These are phyloP conservation scores for Fraxinus excelsior DNA, from an alignment of 257 asterid genomes.

Conservation along the genomic window DNA sequence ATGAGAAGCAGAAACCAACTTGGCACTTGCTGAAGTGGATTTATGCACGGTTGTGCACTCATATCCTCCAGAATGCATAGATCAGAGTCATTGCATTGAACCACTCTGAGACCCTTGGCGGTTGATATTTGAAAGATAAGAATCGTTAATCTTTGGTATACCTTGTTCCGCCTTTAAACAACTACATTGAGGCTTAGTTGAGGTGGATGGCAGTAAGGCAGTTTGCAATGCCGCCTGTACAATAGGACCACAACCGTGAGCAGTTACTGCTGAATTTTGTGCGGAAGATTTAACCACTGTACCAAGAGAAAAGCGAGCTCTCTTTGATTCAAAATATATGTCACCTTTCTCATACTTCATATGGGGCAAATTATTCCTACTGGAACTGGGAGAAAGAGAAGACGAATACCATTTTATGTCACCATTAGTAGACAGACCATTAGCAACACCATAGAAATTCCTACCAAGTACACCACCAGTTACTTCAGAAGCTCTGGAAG, in stretches of 20 bases:
- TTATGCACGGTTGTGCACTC: conserved; percentile 36
- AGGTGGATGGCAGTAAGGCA: conserved; percentile 13
- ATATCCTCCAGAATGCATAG: conserved; percentile 46
- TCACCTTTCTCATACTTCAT: conserved; percentile 28
- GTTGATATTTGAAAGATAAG: conserved; percentile 18
- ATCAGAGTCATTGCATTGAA: conserved; percentile 26
- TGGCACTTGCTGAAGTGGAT: conserved; percentile 28
- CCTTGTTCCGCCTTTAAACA: conserved; percentile 18
- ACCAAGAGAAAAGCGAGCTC: conserved; percentile 25
- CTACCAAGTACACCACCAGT: conserved; percentile 15
- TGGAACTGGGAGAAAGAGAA: conserved; percentile 23
- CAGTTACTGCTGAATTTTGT: conserved; percentile 19
- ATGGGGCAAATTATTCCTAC: conserved; percentile 13
- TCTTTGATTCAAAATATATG: conserved; percentile 25
- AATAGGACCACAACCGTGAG: conserved; percentile 20
- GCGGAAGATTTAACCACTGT: conserved; percentile 19
- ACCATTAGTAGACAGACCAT: conserved; percentile 15
- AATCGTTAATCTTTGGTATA: conserved; percentile 1
- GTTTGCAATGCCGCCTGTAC: conserved; percentile 21
- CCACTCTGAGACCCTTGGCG: conserved; percentile 25
- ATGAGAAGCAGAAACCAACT: conserved; percentile 30
- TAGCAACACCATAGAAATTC: conserved; percentile 23
- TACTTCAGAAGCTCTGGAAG: conserved; percentile 15
- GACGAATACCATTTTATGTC: conserved; percentile 23
- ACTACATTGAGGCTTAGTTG: conserved; percentile 17